Conservation (phyloP, 164 flowering plant species). For the Stephania yunnanensis region DNA sequence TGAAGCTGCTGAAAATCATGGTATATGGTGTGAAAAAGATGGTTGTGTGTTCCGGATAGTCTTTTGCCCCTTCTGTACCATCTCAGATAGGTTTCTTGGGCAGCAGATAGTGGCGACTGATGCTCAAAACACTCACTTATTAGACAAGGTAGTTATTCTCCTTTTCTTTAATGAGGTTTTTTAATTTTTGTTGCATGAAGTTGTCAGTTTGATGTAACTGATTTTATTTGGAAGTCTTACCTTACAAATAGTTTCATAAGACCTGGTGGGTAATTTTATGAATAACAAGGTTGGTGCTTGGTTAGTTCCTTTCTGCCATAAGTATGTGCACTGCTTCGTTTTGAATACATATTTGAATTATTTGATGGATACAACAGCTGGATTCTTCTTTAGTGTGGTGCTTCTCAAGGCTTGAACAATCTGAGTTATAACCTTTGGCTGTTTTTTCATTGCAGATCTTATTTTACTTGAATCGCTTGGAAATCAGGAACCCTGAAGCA, state of each 20-base stretch:
- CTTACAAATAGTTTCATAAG: not conserved
- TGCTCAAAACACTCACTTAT: slow-evolving; percentile 49
- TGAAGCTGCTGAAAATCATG: slow-evolving; percentile 31
- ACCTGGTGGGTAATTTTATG: not conserved
- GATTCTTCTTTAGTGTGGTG: not conserved
- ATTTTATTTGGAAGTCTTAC: not conserved
- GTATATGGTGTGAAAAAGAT: slow-evolving; percentile 78
- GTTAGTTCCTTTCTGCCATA: not conserved
- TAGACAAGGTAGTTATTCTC: slow-evolving; percentile 51
- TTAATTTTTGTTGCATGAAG: not conserved
- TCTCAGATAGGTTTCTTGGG: slow-evolving; percentile 49
- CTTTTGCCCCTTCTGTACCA: slow-evolving; percentile 69
- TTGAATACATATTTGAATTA: not conserved
- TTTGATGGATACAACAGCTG: not conserved
- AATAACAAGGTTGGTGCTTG: not conserved
- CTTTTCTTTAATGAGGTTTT: not conserved
- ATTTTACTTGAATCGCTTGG: slow-evolving; percentile 43
- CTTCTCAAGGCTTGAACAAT: not conserved
- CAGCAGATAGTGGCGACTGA: slow-evolving; percentile 70
- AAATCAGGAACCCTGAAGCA: slow-evolving; percentile 32
- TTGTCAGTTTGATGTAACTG: not conserved
- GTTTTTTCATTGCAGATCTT: slow-evolving; percentile 40
- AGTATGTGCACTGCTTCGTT: not conserved
- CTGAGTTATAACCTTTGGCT: not conserved
- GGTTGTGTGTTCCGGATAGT: slow-evolving; percentile 74